These are phyloP conservation scores for Dioscorea zingiberensis DNA, from an alignment of 106 monocot genomes.

Conservation along the genomic window DNA sequence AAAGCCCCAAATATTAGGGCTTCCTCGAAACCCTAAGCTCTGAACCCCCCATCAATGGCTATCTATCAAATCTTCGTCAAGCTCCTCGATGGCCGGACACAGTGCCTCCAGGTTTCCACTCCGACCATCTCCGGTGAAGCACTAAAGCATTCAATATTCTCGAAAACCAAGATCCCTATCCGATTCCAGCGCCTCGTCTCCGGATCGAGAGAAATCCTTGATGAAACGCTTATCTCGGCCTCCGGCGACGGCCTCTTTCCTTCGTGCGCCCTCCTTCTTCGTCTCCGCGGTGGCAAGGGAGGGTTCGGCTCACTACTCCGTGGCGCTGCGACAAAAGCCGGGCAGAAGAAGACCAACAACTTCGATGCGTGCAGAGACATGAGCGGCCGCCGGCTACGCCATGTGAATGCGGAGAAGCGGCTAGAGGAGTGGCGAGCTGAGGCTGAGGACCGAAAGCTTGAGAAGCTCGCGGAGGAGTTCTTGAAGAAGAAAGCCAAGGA, in stretches of 20 bases:
- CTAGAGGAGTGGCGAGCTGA: slow-evolving; percentile 93
- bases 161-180: slow-evolving; percentile 35
- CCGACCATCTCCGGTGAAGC: slow-evolving; percentile 51
- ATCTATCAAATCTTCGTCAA: slow-evolving; percentile 70
- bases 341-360: slow-evolving; percentile 99
- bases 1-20: no score
- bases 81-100: slow-evolving; percentile 63
- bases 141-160: slow-evolving; percentile 28
- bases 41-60: slow-evolving; percentile 41
- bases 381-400: slow-evolving; percentile 86
- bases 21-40: not conserved
- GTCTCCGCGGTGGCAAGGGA: slow-evolving; percentile 90
- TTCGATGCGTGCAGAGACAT: slow-evolving; percentile 98
- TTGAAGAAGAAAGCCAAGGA: slow-evolving; percentile 93
- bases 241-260: slow-evolving; percentile 40
- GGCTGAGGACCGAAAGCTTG: slow-evolving; percentile 63
- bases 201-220: slow-evolving; percentile 33
- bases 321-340: slow-evolving; percentile 93
- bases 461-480: slow-evolving; percentile 87
- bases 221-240: slow-evolving; percentile 44
- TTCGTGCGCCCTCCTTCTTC: slow-evolving; percentile 62
- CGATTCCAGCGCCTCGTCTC: slow-evolving; percentile 53
- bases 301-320: slow-evolving; percentile 95
- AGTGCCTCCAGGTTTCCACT: slow-evolving; percentile 57
- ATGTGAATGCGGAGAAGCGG: slow-evolving; percentile 93